Conservation (phyloP, 148 eudicot species). For the Dianthus caryophyllus region DNA sequence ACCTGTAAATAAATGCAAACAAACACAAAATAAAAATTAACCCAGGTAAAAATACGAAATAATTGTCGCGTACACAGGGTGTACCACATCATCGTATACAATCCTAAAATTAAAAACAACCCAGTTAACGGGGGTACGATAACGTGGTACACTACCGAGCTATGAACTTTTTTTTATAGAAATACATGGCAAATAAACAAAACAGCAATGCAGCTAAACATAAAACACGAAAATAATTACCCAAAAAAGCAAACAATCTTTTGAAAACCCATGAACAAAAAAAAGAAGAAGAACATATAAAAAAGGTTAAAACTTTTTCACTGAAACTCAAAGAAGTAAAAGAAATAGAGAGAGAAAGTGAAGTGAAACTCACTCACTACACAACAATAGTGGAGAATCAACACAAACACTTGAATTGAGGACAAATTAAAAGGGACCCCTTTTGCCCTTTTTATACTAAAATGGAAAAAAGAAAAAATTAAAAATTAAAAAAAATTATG, state of each 20-base stretch:
- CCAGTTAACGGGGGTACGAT: neutral
- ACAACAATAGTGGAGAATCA: conserved; percentile 15
- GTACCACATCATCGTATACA: too few relatives aligned
- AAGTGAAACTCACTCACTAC: neutral
- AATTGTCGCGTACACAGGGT: too few relatives aligned
- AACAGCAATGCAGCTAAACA: conserved; percentile 28
- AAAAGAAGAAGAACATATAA: neutral
- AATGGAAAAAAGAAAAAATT: too few relatives aligned
- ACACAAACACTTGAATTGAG: conserved; percentile 20
- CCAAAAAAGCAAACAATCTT: conserved; percentile 9
- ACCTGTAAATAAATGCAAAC: conserved; percentile 10
- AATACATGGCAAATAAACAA: too few relatives aligned
- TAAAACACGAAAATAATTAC: conserved; percentile 11
- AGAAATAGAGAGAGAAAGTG: conserved; percentile 11
- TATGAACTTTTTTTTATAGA: too few relatives aligned
- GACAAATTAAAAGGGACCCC: conserved; percentile 12
- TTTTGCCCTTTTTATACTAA: neutral
- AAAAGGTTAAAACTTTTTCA: neutral
- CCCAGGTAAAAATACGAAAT: too few relatives aligned
- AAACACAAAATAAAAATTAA: conserved; percentile 8
- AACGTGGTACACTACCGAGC: too few relatives aligned
- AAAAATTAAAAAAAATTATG: neutral
- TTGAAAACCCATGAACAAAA: conserved; percentile 6
- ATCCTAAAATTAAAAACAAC: neutral
- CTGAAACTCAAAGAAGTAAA: neutral